Evolutionary conservation across 164 flowering plant species (phyloP), one percentile per base, ranked within the genome.

Genomic region (Chimonanthus salicifolius): DNA sequence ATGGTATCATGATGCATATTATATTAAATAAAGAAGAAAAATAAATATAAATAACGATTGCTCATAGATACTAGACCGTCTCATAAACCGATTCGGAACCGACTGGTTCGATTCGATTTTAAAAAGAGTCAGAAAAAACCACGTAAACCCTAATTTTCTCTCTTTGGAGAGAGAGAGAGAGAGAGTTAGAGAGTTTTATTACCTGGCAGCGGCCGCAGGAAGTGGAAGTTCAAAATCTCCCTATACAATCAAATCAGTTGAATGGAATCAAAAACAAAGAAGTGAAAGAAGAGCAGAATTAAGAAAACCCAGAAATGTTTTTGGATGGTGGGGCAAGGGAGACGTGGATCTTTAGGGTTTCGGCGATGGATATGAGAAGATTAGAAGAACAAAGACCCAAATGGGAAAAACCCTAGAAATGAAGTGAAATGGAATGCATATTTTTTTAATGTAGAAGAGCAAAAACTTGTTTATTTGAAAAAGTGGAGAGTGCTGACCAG

Each of bases 261-360:
- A 33, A 33, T 33, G 16, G 18, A 45, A 20, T 6, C 8, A 10
- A 7, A 62, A 62, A n/a, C 65, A 62, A 44, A 44, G 11, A 46
- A 33, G 33, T 33, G 13, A 65, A 45, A 79, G 48, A 9, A 62
- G 74, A 69, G 62, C 62, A 47, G 79, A 81, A 72, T n/a, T 54
- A 64, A n/a, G 50, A 66, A 75, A 49, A 60, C 82, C 81, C 77
- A 83, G 46, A 78, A 76, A 72, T 33, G 72, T 73, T 79, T 75
- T 79, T 71, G 20, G 10, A 62, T 4, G 33, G 67, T 21, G 78
- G 51, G 63, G 67, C 74, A 76, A 15, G 48, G 7, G 60, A 54
- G 16, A 11, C 2, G 16, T 54, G 60, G 2, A 33, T 1, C 2
- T 33, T 33, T 33, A 33, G 33, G 16, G 60, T 54, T 54, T 54